Evolutionary conservation across 495 filamentous ascomycete species (phyloP), one percentile per base, ranked within the genome.

Genomic region (Monascus purpureus): DNA sequence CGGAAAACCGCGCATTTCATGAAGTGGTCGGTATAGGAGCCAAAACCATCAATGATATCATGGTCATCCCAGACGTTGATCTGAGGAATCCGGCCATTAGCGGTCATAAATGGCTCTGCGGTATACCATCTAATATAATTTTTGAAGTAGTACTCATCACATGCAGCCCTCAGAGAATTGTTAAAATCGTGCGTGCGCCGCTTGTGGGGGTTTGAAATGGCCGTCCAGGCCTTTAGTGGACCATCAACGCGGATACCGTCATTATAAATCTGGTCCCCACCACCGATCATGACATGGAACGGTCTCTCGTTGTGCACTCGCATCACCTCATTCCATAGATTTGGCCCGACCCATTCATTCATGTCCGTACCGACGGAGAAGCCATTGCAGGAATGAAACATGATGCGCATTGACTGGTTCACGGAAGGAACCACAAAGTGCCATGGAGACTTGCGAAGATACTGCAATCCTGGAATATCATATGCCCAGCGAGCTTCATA

Each of bases 31-130:
- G 82, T 82, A 52, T 96, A 94, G 1, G 80, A 86, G 2, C 88
- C 88, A 41, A 93, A 94, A 3, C 86, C 86, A 44, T 94, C 86
- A 41, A 88, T 88, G 40, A 88, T 88, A 53, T 84, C 68, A 50
- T 93, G 86, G 45, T 93, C 84, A 52, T 93, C 87, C 86, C 88
- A 96, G 25, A 94, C 77, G 50, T 94, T 94, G 46, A 96, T 52
- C 55, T 93, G 84, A 1, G 88, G 75, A 45, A 96, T 96, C 46
- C 80, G 76, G 8, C 72, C 78, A 43, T 94, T 96, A 22, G 80
- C 82, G 9, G 65, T 55, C 4, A 81, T 75, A 57, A 94, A 96
- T 0, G 86, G 81, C 43, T 87, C 76, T 11, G 69, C 79, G 22
- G 67, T 65, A 47, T 90, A 96, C 88, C 88, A 96, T 18, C 67